Evolutionary conservation across 2,329 filamentous ascomycete genomes (phyloP).

Genomic region (Lomentospora prolificans): DNA sequence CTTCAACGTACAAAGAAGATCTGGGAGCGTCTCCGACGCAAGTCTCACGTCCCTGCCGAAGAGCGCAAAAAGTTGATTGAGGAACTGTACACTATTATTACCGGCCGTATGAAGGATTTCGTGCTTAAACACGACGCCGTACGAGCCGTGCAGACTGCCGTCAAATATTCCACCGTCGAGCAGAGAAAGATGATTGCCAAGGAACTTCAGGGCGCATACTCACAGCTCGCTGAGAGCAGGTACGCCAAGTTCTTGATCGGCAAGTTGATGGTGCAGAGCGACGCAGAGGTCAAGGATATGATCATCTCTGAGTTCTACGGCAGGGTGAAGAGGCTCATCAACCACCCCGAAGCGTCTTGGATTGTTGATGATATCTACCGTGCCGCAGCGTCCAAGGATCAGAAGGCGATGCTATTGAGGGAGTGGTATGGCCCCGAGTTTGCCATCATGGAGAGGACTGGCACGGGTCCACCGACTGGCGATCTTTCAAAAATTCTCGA

Average conservation of each 20-base stretch:
- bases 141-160: conserved; percentile 89
- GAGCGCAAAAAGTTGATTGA: conserved; percentile 79
- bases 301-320: conserved; percentile 95
- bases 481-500: conserved; percentile 69
- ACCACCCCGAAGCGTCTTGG: conserved; percentile 94
- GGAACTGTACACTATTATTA: conserved; percentile 86
- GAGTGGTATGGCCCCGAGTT: conserved; percentile 98
- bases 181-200: conserved; percentile 79
- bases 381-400: conserved; percentile 71
- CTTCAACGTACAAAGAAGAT: conserved; percentile 88
- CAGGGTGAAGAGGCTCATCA: conserved; percentile 83
- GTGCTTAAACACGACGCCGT: conserved; percentile 98
- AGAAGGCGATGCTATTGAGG: conserved; percentile 74
- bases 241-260: conserved; percentile 97
- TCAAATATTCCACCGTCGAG: conserved; percentile 84
- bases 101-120: conserved; percentile 84
- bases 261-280: conserved; percentile 88
- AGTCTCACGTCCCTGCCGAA: conserved; percentile 84
- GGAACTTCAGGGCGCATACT: conserved; percentile 79
- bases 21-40: conserved; percentile 87
- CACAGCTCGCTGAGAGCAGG: conserved; percentile 79
- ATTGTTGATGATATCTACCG: conserved; percentile 96
- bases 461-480: conserved; percentile 43
- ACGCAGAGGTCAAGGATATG: conserved; percentile 74
- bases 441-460: conserved; percentile 58